Conservation (phyloP, 164 flowering plant genomes). For the Vitis vinifera region ASM3070453v1 NC_081822.1:5084501-5085000, state of each 20-base stretch:
- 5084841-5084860: constrained; percentile 19
- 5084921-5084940: constrained; percentile 31
- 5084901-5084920: constrained; percentile 26
- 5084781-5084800: no score
- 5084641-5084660: no score
- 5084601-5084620: no score
- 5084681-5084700: no score
- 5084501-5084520: constrained; percentile 41
- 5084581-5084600: no score
- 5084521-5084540: constrained; percentile 28
- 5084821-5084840: neutral
- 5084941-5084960: constrained; percentile 21
- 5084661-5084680: no score
- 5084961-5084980: constrained; percentile 27
- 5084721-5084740: no score
- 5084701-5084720: no score
- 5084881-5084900: constrained; percentile 45
- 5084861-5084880: constrained; percentile 45
- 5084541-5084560: neutral
- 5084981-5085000: constrained; percentile 22
- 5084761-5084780: no score
- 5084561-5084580: no score
- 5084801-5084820: neutral
- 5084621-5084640: no score
- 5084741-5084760: no score